These are phyloP conservation scores for Rasamsonia emersonii DNA, from an alignment of 2,329 filamentous ascomycete genomes.

Conservation along the genomic window DNA sequence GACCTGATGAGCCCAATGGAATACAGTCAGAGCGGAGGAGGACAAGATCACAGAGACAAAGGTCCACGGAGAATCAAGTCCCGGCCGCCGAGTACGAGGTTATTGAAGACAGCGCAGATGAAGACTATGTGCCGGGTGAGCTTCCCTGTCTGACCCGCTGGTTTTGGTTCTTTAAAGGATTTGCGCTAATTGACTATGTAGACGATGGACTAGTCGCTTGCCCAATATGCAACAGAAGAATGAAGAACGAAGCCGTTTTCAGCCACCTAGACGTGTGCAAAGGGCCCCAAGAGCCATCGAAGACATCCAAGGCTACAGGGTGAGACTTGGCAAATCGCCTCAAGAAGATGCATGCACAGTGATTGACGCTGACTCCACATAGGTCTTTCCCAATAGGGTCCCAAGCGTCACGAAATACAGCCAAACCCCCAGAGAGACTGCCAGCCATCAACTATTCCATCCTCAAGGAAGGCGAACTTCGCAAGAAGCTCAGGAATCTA, in stretches of 20 bases:
- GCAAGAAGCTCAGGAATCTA: constrained; percentile 72
- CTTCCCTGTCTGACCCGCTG: neutral
- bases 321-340: constrained; percentile 10
- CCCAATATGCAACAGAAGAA: constrained; percentile 68
- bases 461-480: constrained; percentile 67
- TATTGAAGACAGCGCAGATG: constrained; percentile 35
- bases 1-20: constrained; percentile 29
- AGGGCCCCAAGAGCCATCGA: constrained; percentile 13
- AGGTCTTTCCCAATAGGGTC: neutral
- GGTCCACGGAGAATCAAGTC: constrained; percentile 10
- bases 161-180: no score
- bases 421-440: constrained; percentile 52
- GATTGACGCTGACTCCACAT: constrained; percentile 12
- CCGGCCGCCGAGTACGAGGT: constrained; percentile 16
- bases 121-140: constrained; percentile 29
- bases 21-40: constrained; percentile 21
- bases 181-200: constrained; percentile 18
- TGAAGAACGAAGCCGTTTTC: constrained; percentile 73
- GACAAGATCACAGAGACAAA: constrained; percentile 27
- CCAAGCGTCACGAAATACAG: constrained; percentile 8
- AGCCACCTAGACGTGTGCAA: constrained; percentile 67
- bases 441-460: constrained; percentile 79
- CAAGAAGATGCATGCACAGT: no score
- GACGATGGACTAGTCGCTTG: constrained; percentile 74
- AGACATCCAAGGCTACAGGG: constrained; percentile 17